Base-by-base conservation (phyloP, 139 green algal genomes). In the Tetraselmis chui region DNA sequence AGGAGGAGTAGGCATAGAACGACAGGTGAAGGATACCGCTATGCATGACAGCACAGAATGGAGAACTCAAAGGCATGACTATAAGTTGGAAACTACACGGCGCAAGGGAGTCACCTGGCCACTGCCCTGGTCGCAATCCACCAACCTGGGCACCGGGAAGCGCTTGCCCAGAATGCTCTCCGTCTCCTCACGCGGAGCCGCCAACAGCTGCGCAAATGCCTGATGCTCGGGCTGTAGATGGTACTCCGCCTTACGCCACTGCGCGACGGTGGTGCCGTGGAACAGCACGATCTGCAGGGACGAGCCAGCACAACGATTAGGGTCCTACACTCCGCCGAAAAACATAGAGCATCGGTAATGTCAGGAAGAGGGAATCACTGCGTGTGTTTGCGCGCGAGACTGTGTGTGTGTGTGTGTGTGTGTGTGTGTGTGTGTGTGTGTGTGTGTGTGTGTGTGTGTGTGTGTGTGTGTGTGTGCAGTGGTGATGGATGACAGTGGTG, bases 51-150 rank as follows among this genome's bases (percentile, higher is more conserved):
- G n/a, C n/a, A n/a, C n/a, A n/a, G n/a, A n/a, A n/a, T n/a, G n/a
- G n/a, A n/a, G n/a, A n/a, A n/a, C n/a, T n/a, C n/a, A n/a, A n/a
- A n/a, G n/a, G n/a, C n/a, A n/a, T n/a, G n/a, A n/a, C n/a, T n/a
- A n/a, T n/a, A n/a, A n/a, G n/a, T n/a, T n/a, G n/a, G n/a, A n/a
- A n/a, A n/a, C n/a, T n/a, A n/a, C n/a, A n/a, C n/a, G n/a, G n/a
- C n/a, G n/a, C n/a, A n/a, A n/a, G n/a, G n/a, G n/a, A n/a, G 74
- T 2, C 78, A 91, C 89, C 90, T 97, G 94, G 77, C 85, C 92
- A 85, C 95, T 95, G 75, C 98, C 93, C 81, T 99, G 93, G 88
- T 99, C 95, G 91, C 97, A 99, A 88, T 98, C 95, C 76, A 98
- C 96, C 25, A 98, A 85, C 30, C 91, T 85, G 0, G 96, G 96